Base-by-base conservation (phyloP, 2,329 filamentous ascomycete genomes). In the Chrysoporthe austroafricana region DNA sequence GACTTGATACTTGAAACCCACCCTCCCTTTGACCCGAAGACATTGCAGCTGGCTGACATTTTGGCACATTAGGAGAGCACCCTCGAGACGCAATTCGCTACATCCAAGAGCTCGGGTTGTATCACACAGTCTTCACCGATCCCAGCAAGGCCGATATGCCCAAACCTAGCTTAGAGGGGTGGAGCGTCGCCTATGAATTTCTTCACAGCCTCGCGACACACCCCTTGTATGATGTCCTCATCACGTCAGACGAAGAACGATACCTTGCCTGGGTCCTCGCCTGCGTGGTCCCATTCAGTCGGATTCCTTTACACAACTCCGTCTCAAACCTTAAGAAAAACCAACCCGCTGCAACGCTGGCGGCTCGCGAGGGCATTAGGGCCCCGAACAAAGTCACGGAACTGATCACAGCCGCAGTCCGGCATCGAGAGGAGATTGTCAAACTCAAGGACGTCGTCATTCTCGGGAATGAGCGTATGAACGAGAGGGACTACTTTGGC, bases 241-340 rank as follows among this genome's bases (percentile, higher is more conserved):
- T 94, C 11, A 84, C 83, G 16, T 86, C 88, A 63, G 79, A 86
- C 0, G 88, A 92, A 62, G 90, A 90, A 21, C 76, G 79, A n/a
- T 94, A 91, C 76, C 81, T 90, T 57, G 86, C 90, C 7, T 97
- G 94, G 94, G 81, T 91, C 21, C 83, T 96, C 26, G 88, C 90
- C 2, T 89, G 93, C 5, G 78, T 96, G 34, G 85, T 88, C 16
- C 94, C 94, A 0, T 97, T 93, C 89, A 75, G 88, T 81, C 75
- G 81, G 80, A 71, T 84, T 8, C 46, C 67, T 13, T 79, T 80
- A 59, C 91, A 87, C 74, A 76, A 79, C 26, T 81, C 85, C 3
- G 21, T 16, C 18, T 34, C 56, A n/a, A 67, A 65, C 26, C 58
- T 60, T 13, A 69, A 63, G 43, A 69, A 69, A 44, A 52, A 66